phyloP scores from a whole-genome alignment of 2,329 filamentous ascomycete genomes.

The Pseudogymnoascus sp. region DNA sequence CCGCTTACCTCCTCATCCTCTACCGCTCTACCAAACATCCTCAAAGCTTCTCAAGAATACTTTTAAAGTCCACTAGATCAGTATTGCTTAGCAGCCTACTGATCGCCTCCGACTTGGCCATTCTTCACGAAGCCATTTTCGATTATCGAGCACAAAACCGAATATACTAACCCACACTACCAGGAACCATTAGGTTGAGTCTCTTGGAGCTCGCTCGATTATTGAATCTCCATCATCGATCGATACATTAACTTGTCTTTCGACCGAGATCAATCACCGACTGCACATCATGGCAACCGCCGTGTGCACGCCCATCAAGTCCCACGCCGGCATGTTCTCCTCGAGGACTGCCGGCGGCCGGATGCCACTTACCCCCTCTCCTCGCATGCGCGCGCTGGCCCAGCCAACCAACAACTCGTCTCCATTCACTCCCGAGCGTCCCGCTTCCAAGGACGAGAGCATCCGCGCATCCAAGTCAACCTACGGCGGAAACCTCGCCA shows the following conservation, averaged over 20 bases:
- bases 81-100: slow-evolving; percentile 39
- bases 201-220: slow-evolving; percentile 50
- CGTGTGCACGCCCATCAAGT: slow-evolving; percentile 89
- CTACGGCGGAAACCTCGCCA: slow-evolving; percentile 71
- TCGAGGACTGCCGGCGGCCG: slow-evolving; percentile 89
- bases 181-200: slow-evolving; percentile 54
- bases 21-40: slow-evolving; percentile 24
- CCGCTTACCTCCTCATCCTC: slow-evolving; percentile 29
- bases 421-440: slow-evolving; percentile 69
- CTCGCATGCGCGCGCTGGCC: slow-evolving; percentile 53
- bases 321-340: slow-evolving; percentile 87
- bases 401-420: slow-evolving; percentile 53
- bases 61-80: slow-evolving; percentile 38
- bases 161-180: slow-evolving; percentile 41
- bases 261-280: slow-evolving; percentile 35
- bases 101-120: slow-evolving; percentile 37
- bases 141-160: slow-evolving; percentile 41
- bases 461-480: slow-evolving; percentile 59
- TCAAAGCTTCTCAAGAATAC: slow-evolving; percentile 24
- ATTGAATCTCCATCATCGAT: slow-evolving; percentile 23
- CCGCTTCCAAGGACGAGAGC: slow-evolving; percentile 46
- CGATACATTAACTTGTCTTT: slow-evolving; percentile 45
- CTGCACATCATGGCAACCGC: slow-evolving; percentile 68
- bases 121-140: slow-evolving; percentile 35
- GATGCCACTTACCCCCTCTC: slow-evolving; percentile 90